A percentile compares a stretch with the other conserved stretches of the same genome.
phyloP scores from a whole-genome alignment of 768 basidiomycete species.

The Tephrocybe sp. region DNA sequence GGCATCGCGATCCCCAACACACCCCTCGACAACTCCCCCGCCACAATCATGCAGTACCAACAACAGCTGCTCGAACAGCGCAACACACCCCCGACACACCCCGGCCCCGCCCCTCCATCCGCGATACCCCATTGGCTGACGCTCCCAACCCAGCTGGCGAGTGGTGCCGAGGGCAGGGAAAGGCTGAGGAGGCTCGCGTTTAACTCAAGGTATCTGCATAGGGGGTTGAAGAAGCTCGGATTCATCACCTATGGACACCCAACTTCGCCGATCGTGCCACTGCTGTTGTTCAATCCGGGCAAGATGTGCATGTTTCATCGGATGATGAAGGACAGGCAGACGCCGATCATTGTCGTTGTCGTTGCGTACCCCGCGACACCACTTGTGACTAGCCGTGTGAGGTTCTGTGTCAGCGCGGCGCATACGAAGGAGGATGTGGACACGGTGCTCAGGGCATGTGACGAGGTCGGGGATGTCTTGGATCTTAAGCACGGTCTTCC shows the following conservation, averaged over 20 bases:
- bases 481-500: conserved; percentile 81
- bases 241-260: conserved; percentile 96
- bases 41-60: conserved; percentile 21
- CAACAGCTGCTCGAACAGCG: conserved; percentile 13
- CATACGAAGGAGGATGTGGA: conserved; percentile 99
- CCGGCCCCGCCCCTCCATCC: conserved; percentile 67
- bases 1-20: conserved; percentile 54
- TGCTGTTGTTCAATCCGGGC: conserved; percentile 89
- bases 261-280: conserved; percentile 90
- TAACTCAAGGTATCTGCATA: conserved; percentile 91
- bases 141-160: conserved; percentile 69
- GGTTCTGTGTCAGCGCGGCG: conserved; percentile 92
- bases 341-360: conserved; percentile 86
- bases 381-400: conserved; percentile 81
- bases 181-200: conserved; percentile 90
- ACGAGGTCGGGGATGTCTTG: conserved; percentile 88
- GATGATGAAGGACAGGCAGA: conserved; percentile 80
- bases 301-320: conserved; percentile 93
- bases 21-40: conserved; percentile 28
- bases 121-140: conserved; percentile 77
- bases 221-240: conserved; percentile 84
- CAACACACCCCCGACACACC: conserved; percentile 47
- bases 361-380: conserved; percentile 92
- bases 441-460: conserved; percentile 77
- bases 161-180: conserved; percentile 81